These are phyloP conservation scores for Cardiospermum halicacabum DNA, from an alignment of 345 rosid species.

Conservation along the genomic window DNA sequence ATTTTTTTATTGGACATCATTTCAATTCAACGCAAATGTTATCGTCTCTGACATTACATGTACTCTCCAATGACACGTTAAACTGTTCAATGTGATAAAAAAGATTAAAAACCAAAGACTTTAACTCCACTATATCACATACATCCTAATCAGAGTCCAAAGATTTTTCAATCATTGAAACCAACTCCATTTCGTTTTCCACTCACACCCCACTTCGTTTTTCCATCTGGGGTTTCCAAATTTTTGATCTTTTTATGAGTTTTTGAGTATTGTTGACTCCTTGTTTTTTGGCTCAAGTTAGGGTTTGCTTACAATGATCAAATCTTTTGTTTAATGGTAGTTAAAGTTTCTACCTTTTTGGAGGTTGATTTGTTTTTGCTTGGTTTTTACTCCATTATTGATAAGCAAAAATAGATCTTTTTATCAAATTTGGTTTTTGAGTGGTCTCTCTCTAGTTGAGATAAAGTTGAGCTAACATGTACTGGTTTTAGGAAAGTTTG, in stretches of 20 bases:
- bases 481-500: constrained; percentile 12
- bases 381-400: constrained; percentile 17
- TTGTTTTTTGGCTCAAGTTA: constrained; percentile 12
- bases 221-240: constrained; percentile 10
- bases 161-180: constrained; percentile 40
- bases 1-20: not conserved
- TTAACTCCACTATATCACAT: constrained; percentile 3
- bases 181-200: not conserved
- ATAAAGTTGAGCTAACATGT: not conserved
- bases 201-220: constrained; percentile 1
- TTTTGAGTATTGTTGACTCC: constrained; percentile 37
- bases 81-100: not conserved
- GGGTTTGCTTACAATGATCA: not conserved
- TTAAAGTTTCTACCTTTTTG: not conserved
- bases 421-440: not conserved
- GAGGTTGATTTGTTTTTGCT: constrained; percentile 11
- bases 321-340: not conserved
- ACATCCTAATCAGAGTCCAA: constrained; percentile 23
- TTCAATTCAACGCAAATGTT: not conserved
- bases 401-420: constrained; percentile 1
- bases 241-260: not conserved
- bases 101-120: not conserved
- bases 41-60: not conserved
- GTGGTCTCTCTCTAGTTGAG: not conserved
- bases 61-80: not conserved